Conservation (phyloP, 2,329 filamentous ascomycete species). For the Furcasterigmium sp. region DNA sequence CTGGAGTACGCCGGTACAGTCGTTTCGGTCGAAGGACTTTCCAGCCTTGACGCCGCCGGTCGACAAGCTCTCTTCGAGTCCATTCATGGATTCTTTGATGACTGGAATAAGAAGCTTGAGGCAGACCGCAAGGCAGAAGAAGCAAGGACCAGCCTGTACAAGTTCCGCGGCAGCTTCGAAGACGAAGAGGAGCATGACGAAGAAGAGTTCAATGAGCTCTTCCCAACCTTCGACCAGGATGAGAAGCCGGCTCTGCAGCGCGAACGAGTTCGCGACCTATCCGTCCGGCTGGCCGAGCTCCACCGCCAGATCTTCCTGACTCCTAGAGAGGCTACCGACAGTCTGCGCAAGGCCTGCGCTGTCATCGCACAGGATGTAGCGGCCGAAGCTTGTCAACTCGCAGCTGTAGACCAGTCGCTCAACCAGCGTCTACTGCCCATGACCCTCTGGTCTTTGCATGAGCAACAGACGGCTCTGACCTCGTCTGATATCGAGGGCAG, state of each 20-base stretch:
- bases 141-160: slow-evolving; percentile 71
- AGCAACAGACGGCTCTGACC: slow-evolving; percentile 44
- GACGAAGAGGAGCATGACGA: slow-evolving; percentile 71
- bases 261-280: slow-evolving; percentile 45
- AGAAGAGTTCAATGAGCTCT: slow-evolving; percentile 72
- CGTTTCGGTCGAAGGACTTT: slow-evolving; percentile 41
- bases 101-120: slow-evolving; percentile 75
- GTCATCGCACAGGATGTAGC: slow-evolving; percentile 34
- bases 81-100: slow-evolving; percentile 67
- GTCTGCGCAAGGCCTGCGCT: slow-evolving; percentile 39
- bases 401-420: slow-evolving; percentile 23
- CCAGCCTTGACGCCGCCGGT: slow-evolving; percentile 31
- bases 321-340: slow-evolving; percentile 30
- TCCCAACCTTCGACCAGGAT: slow-evolving; percentile 65
- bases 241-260: slow-evolving; percentile 25
- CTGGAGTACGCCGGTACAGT: slow-evolving; percentile 41
- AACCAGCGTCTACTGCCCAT: slow-evolving; percentile 59
- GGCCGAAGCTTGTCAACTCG: slow-evolving; percentile 15
- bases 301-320: slow-evolving; percentile 51
- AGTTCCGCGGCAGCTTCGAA: slow-evolving; percentile 72
- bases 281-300: slow-evolving; percentile 55
- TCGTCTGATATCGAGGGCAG: slow-evolving; percentile 26
- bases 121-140: slow-evolving; percentile 72
- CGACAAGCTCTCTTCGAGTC: slow-evolving; percentile 57
- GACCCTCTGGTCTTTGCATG: slow-evolving; percentile 59